A percentile compares a stretch with the other conserved stretches of the same genome.
Evolutionary conservation across 495 filamentous ascomycete genomes (phyloP).

Genomic region (Hypoxylon intermedium): DNA sequence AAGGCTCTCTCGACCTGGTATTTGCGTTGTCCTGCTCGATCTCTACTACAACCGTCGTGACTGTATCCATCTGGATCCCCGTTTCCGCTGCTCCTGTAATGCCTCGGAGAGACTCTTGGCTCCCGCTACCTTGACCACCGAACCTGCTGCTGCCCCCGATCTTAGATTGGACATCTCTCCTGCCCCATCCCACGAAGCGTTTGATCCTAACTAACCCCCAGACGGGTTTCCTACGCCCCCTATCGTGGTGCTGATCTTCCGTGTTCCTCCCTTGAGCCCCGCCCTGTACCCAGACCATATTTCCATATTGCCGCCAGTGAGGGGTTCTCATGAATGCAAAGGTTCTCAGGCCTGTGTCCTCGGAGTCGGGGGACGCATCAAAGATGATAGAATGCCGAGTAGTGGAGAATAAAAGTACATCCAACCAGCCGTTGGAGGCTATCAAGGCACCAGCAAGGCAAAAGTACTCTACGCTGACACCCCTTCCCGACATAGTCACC

Average conservation of each 20-base stretch:
- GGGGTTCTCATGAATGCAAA: conserved; percentile 58
- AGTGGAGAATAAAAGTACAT: conserved; percentile 73
- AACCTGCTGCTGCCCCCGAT: conserved; percentile 19
- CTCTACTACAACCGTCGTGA: conserved; percentile 52
- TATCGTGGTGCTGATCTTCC: conserved; percentile 26
- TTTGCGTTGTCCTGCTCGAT: conserved; percentile 18
- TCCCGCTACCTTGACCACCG: conserved; percentile 33
- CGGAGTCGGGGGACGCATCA: conserved; percentile 44
- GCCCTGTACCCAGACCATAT: conserved; percentile 55
- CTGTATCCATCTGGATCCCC: conserved; percentile 54
- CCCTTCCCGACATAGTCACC: conserved; percentile 63
- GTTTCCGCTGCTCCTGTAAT: conserved; percentile 37
- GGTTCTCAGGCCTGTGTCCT: conserved; percentile 54
- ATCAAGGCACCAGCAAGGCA: conserved; percentile 75
- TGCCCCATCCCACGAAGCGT: conserved; percentile 3
- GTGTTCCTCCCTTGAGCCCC: conserved; percentile 13
- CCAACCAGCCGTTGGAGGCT: conserved; percentile 75
- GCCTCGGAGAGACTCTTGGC: conserved; percentile 45
- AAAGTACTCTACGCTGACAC: conserved; percentile 66
- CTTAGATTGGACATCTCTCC: conserved; percentile 24
- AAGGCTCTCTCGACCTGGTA: conserved; percentile 28
- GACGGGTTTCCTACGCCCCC: conserved; percentile 26
- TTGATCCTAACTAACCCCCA: conserved; percentile 9
- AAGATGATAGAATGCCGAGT: conserved; percentile 67
- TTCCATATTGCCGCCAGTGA: conserved; percentile 47